Base-by-base conservation (phyloP, 208 protist species). In the Naegleria gruberi region DNA sequence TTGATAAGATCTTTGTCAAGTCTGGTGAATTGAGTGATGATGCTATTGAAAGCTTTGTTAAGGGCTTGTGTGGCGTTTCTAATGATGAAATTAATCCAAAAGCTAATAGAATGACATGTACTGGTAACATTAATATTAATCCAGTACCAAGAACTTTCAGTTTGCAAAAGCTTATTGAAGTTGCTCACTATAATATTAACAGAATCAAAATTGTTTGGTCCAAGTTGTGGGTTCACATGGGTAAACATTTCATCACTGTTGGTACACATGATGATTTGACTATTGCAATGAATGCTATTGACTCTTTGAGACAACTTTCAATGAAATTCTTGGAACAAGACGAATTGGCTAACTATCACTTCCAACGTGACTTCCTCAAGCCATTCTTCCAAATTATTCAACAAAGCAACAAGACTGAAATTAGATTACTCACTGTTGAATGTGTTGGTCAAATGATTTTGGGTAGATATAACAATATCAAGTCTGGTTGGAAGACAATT, bases 361-460 rank as follows among this genome's bases (percentile, higher is more conserved):
- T 98, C 92, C 97, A 98, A 92, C 91, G 94, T 30, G 96, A 98
- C 82, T 97, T 98, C 85, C 91, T 98, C 17, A 94, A 94, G 88
- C 97, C 97, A 7, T 98, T 98, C 57, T 93, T 97, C 55, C 43
- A 90, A 17, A 96, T 98, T 46, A 94, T 97, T 0, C 44, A 87
- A 55, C n/a, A 1, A 90, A 90, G 34, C 74, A 92, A 88, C 10
- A 90, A 4, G 19, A 4, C 4, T 12, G n/a, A 47, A 10, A 82
- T 55, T 37, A 82, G 77, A 65, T 15, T 34, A 12, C 42, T 73
- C n/a, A 47, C 45, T 44, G 89, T 97, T 41, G 77, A 90, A 23
- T 97, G 94, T 84, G 41, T 97, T 0, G 82, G 30, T 8, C 90
- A 95, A 47, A 94, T 97, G 47, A 89, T 96, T 6, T 89, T 93